Base-by-base conservation (phyloP, 2,329 filamentous ascomycete species). In the Aspergillus aculeatus region DNA sequence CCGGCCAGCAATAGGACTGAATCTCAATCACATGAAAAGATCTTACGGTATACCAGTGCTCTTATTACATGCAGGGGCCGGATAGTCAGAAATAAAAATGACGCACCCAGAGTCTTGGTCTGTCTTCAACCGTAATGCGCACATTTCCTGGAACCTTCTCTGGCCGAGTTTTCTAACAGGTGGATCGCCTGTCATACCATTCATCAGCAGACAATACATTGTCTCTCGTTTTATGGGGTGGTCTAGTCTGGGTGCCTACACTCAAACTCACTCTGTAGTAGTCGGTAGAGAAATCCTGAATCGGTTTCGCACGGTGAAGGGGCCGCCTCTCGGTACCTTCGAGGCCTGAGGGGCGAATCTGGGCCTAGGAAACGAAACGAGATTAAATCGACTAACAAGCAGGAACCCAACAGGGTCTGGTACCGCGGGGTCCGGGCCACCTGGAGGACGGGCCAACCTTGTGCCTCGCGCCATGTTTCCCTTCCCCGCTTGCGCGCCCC, bases 401-500 rank as follows among this genome's bases (percentile, higher is more conserved):
- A 55, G 41, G 14, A 55, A 31, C 16, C 35, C 23, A 19, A 48
- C 21, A 31, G 53, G 29, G 53, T 48, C 29, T 16, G 24, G 35
- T 31, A 56, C 49, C 58, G 58, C 58, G 58, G 58, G 58, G 54
- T 59, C 51, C 50, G 50, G 50, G 55, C 48, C 55, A 47, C 51
- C 54, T 57, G 19, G 44, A 55, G 41, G 38, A 44, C 38, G 32
- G 53, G 49, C 41, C 53, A 52, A 50, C 19, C 49, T 32, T 57
- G 16, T 44, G 38, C 38, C 38, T 44, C n/a, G 16, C 50, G 19
- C 51, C 41, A 50, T 50, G 44, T 47, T 60, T 59, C 58, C 38
- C 50, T 50, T 61, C 56, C 44, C 59, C 60, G 57, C 60, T 51
- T 50, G 26, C 47, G 52, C n/a, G 21, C 47, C 62, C 62, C 64